A percentile compares a stretch with the other conserved stretches of the same genome.
These are phyloP conservation scores for Ensete glaucum DNA, from an alignment of 176 grass and related monocot species.

Conservation along the genomic window DNA sequence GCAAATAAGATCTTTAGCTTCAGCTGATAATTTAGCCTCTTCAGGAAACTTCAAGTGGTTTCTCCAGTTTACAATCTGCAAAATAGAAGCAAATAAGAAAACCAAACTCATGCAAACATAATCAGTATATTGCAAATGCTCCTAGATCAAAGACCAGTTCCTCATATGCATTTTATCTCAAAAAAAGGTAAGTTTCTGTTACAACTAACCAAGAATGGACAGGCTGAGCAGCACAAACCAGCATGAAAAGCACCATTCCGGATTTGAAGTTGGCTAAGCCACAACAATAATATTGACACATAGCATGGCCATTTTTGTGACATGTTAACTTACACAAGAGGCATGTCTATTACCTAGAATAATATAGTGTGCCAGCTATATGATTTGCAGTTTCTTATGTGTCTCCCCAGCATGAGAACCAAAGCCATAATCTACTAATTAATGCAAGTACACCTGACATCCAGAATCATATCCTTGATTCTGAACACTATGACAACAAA, in stretches of 20 bases:
- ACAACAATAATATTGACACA: no score
- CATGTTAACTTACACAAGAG: neutral
- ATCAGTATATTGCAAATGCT: no score
- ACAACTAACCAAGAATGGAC: neutral
- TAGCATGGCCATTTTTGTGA: no score
- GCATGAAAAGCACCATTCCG: neutral
- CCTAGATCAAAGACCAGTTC: neutral
- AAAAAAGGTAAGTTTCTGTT: no score
- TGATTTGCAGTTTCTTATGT: no score
- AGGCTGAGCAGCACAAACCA: neutral
- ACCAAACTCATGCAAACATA: neutral
- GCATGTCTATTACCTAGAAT: neutral
- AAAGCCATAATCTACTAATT: no score
- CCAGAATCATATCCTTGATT: neutral
- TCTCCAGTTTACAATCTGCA: constrained; percentile 24
- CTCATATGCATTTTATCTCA: no score
- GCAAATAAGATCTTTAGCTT: constrained; percentile 23
- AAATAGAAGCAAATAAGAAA: neutral
- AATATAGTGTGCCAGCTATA: no score
- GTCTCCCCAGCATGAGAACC: no score
- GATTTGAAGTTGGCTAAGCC: neutral
- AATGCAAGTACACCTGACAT: neutral
- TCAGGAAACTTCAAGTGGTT: constrained; percentile 23
- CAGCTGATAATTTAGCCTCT: constrained; percentile 18
- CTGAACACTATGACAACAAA: neutral